Conservation (phyloP, 2,329 filamentous ascomycete species). For the Ophiostoma montium region DNA sequence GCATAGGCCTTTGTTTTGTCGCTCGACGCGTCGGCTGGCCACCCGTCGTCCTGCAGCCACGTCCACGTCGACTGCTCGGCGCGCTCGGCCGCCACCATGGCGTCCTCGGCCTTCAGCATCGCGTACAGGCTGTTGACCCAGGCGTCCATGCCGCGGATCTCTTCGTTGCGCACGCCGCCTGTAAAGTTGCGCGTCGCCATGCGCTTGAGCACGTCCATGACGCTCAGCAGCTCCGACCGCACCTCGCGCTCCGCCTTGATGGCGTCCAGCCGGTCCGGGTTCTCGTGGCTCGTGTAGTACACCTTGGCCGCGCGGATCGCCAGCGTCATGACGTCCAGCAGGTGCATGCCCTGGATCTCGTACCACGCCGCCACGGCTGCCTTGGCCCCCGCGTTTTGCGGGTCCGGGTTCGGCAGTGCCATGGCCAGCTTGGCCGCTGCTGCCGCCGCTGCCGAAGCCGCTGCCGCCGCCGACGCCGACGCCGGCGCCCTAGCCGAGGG, state of each 20-base stretch:
- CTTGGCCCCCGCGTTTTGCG: slow-evolving; percentile 9
- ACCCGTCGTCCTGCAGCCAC: slow-evolving; percentile 65
- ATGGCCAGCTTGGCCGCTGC: too few relatives aligned
- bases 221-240: slow-evolving; percentile 66
- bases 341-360: slow-evolving; percentile 80
- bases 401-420: not conserved
- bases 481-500: too few relatives aligned
- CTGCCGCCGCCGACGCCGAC: too few relatives aligned
- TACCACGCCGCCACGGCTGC: slow-evolving; percentile 44
- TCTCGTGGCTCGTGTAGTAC: slow-evolving; percentile 88
- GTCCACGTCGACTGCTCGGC: slow-evolving; percentile 60
- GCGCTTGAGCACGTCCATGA: slow-evolving; percentile 82
- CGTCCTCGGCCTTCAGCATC: slow-evolving; percentile 64
- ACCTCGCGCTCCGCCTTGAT: slow-evolving; percentile 83
- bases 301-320: slow-evolving; percentile 93
- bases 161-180: slow-evolving; percentile 65
- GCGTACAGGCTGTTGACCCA: slow-evolving; percentile 71
- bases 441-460: too few relatives aligned
- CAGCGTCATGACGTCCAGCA: slow-evolving; percentile 83
- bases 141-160: slow-evolving; percentile 56
- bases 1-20: slow-evolving; percentile 46
- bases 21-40: slow-evolving; percentile 30
- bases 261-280: slow-evolving; percentile 68
- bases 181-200: slow-evolving; percentile 81
- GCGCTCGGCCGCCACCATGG: slow-evolving; percentile 58